Evolutionary conservation across 75 land plant genomes (phyloP), one percentile per base, ranked within the genome.

Genomic region (Cunninghamia lanceolata): DNA sequence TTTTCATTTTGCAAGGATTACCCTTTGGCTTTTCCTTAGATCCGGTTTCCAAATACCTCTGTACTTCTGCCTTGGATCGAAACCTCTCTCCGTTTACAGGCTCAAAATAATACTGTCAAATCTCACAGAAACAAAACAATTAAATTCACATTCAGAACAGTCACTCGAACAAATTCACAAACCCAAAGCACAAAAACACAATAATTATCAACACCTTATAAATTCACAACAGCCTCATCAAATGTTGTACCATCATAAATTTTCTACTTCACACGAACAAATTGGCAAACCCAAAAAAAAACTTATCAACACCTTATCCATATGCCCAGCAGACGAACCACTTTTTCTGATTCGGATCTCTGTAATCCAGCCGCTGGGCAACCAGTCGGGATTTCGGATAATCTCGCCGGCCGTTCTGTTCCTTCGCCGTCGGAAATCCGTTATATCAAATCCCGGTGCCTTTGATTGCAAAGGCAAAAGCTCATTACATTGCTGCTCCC

Each of bases 311-410:
- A 85, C 85, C 85, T 85, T 85, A 39, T 85, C 74, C 39, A 19
- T 85, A 28, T 66, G 71, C 15, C 85, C 85, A 28, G 74, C 85
- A 43, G 40, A 63, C 3, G 5, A 19, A 32, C 85, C 74, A 36
- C 39, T 19, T 32, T 39, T 42, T 85, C 74, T 63, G 9, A 16
- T n/a, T 35, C 53, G 70, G 34, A 85, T 38, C 76, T 85, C 85
- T 34, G 75, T 63, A 16, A 63, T 13, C 85, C 85, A 85, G 10
- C 85, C 85, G 17, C 71, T 40, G 21, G 85, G 85, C 15, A 85
- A 21, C 85, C 85, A 85, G 28, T 59, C 63, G 13, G 85, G 85
- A 63, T 66, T 63, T 3, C 70, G 75, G 15, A 63, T 85, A 4
- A 85, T 16, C 21, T 32, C 35, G 36, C 75, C 75, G 2, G 14